Evolutionary conservation across 768 basidiomycete species (phyloP), one percentile per base, ranked within the genome.

Genomic region (Boletus vermiculosoides): DNA sequence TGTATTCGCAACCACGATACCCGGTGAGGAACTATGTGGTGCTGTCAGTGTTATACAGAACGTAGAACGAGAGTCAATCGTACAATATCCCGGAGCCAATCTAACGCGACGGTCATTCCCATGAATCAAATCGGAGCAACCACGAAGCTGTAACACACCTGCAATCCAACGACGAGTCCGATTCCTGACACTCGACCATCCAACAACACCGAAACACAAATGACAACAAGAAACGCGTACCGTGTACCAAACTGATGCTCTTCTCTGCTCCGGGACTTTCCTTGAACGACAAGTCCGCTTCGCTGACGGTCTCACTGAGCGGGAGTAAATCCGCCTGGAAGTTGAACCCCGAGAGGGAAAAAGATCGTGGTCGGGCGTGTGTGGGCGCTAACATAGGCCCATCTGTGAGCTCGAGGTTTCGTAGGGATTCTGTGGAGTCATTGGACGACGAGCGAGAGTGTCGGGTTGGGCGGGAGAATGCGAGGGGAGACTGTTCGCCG

Each of bases 41-140:
- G 36, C 28, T 50, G 60, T 63, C 41, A 60, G 39, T 23, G 42
- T 23, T 11, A 15, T 8, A 31, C 37, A 20, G 2, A 52, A 39
- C 20, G 42, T 9, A 34, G 6, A 20, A 18, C 16, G 2, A 60
- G 45, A 44, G 16, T 25, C 20, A 84, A 63, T 59, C 87, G 61
- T 67, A 93, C 92, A 96, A 97, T 56, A 97, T 97, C 34, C 94
- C 94, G 18, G 93, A 95, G 16, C 94, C 94, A 72, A 93, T 90
- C 86, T 90, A 59, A 45, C 11, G 40, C 39, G 20, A 53, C 12
- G 5, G 48, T 62, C 51, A 63, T 39, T n/a, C 4, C 23, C n/a
- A 28, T 33, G 39, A 45, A 55, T 28, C 28, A 47, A 50, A 22
- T 16, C 22, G 13, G 36, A 46, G 28, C 7, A 52, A 37, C 34